Evolutionary conservation across 257 asterid species (phyloP).

Genomic region (Rehmannia glutinosa): DNA sequence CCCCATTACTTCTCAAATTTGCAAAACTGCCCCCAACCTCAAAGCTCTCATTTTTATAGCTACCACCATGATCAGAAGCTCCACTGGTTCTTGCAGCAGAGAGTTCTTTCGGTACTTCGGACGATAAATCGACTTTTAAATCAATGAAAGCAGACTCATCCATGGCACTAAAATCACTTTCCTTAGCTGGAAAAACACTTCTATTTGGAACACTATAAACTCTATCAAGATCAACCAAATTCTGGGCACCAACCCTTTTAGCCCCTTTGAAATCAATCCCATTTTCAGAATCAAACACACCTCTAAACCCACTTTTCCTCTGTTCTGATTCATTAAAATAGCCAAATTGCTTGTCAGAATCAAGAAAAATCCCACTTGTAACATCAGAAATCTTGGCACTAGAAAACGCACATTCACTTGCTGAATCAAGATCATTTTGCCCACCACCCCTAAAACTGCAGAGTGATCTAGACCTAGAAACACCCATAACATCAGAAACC

Average conservation of each 20-base stretch:
- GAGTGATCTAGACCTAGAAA: constrained; percentile 83
- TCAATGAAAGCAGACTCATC: constrained; percentile 88
- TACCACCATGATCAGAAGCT: constrained; percentile 32
- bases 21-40: constrained; percentile 11
- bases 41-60: no score
- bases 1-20: constrained; percentile 22
- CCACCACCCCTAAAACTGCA: constrained; percentile 69
- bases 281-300: constrained; percentile 26
- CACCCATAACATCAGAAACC: constrained; percentile 54
- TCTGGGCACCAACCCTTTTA: constrained; percentile 18
- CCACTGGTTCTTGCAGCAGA: constrained; percentile 30
- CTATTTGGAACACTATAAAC: constrained; percentile 39
- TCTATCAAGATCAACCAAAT: constrained; percentile 31
- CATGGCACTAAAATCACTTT: constrained; percentile 67
- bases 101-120: constrained; percentile 31
- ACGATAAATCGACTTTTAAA: constrained; percentile 57
- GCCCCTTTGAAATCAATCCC: constrained; percentile 21
- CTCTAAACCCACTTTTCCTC: constrained; percentile 40
- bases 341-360: constrained; percentile 29
- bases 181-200: constrained; percentile 64
- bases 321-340: constrained; percentile 28
- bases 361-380: constrained; percentile 54
- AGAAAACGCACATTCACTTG: constrained; percentile 48
- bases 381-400: constrained; percentile 93
- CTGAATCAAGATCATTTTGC: constrained; percentile 39